These are phyloP conservation scores for Metschnikowia lochheadii DNA, from an alignment of 805 yeast genomes.

Conservation along the genomic window DNA sequence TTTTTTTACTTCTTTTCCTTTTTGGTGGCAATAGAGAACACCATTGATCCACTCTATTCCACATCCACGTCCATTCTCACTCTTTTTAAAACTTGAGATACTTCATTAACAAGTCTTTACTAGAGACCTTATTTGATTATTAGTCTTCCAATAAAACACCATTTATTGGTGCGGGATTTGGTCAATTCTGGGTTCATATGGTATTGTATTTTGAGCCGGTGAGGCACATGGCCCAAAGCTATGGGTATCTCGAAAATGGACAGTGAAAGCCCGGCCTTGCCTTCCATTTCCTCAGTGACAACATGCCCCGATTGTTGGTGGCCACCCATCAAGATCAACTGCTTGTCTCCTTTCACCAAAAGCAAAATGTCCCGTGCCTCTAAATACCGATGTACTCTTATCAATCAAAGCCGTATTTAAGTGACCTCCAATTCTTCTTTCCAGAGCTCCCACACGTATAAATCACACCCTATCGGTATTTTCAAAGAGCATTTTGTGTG, in stretches of 20 bases:
- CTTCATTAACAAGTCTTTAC: no score
- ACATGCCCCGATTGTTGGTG: conserved; percentile 96
- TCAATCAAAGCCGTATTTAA: conserved; percentile 84
- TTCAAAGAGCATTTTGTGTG: conserved; percentile 35
- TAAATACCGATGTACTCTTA: conserved; percentile 88
- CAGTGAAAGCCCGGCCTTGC: conserved; percentile 80
- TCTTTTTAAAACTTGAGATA: no score
- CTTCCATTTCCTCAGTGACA: conserved; percentile 72
- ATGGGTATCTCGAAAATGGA: conserved; percentile 85
- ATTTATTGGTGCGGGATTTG: no score
- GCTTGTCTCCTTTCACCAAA: conserved; percentile 82
- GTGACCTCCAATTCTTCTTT: conserved; percentile 50
- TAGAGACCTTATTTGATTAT: no score
- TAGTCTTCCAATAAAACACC: no score
- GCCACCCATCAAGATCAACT: conserved; percentile 88
- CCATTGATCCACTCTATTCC: no score
- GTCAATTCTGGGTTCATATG: conserved; percentile 83
- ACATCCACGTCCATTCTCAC: no score
- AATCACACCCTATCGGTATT: conserved; percentile 77
- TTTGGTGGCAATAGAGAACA: no score
- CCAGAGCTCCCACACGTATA: conserved; percentile 93
- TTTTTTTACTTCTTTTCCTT: no score
- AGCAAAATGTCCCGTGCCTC: conserved; percentile 92
- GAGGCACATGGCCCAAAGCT: conserved; percentile 76
- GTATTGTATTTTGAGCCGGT: conserved; percentile 85